Evolutionary conservation across 352 stramenopile species (phyloP), one percentile per base, ranked within the genome.

Genomic region (Phytophthora pini): DNA sequence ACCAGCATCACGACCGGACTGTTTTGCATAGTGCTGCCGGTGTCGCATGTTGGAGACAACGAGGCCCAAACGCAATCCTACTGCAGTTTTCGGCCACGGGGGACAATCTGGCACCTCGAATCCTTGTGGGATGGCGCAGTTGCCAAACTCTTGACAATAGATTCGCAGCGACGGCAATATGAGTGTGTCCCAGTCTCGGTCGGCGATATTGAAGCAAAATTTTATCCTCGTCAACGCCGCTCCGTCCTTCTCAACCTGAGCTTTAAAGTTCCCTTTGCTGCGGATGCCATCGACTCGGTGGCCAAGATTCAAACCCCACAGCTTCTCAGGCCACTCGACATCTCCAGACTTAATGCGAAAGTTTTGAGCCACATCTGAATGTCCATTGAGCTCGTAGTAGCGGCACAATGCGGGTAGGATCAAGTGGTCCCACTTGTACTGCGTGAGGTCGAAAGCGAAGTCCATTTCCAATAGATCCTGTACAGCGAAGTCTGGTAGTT

Each of bases 131-230:
- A 84, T 50, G 15, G 70, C 17, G 58, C 76, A 76, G 53, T 86
- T 68, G 9, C 67, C 68, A 36, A 75, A 43, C n/a, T 75, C 26
- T 0, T 39, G 15, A n/a, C 58, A 46, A 39, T 81, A 80, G 0
- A 32, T 62, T 39, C 70, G 32, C 1, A 88, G 45, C 2, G 65
- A 52, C 9, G 79, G 78, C 6, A 87, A 4, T 6, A 87, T 48
- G 0, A 41, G 76, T 10, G 70, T 51, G 32, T 41, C 57, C 79
- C 82, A 89, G 20, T 70, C 71, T 39, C 52, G 52, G 5, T 86
- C 68, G 10, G 3, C 32, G 8, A 87, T 55, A 1, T 34, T 56
- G 17, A 80, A 61, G 31, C 70, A 78, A 34, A 70, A 66, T 13
- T 76, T 62, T n/a, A 79, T 63, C 56, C 17, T 52, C 22, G 51